These are phyloP conservation scores for Sugiyamaella japonica DNA, from an alignment of 1,139 yeast species.

Conservation along the genomic window DNA sequence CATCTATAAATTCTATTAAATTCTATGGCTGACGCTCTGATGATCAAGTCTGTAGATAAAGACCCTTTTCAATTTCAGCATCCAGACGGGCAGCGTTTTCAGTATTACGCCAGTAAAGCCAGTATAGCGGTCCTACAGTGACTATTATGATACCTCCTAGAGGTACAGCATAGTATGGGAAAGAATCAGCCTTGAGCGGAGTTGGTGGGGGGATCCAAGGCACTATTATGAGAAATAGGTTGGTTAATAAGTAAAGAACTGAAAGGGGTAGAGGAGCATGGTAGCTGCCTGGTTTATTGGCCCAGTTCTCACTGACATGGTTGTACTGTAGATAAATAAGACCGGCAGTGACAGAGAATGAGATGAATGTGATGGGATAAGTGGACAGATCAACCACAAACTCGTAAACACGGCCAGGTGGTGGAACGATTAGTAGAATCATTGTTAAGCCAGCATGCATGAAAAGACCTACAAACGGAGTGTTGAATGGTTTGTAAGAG, in stretches of 20 bases:
- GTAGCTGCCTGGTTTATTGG: slow-evolving; percentile 24
- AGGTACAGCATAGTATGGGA: slow-evolving; percentile 61
- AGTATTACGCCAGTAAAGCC: slow-evolving; percentile 37
- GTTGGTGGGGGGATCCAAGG: slow-evolving; percentile 58
- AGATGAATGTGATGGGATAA: slow-evolving; percentile 69
- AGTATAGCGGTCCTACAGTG: slow-evolving; percentile 49
- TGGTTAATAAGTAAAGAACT: slow-evolving; percentile 49
- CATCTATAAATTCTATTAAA: neutral
- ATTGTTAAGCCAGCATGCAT: slow-evolving; percentile 54
- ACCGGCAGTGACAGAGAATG: slow-evolving; percentile 69
- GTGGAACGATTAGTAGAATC: slow-evolving; percentile 58
- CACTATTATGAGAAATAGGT: slow-evolving; percentile 54
- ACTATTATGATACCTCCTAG: slow-evolving; percentile 53
- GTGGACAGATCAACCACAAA: slow-evolving; percentile 73
- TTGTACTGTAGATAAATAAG: slow-evolving; percentile 63
- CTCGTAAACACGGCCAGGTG: slow-evolving; percentile 77
- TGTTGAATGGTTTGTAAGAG: slow-evolving; percentile 52
- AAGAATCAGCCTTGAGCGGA: slow-evolving; percentile 33
- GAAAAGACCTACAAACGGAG: slow-evolving; percentile 53
- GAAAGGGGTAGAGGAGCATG: slow-evolving; percentile 37
- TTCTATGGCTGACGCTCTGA: no score
- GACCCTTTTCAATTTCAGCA: slow-evolving; percentile 23
- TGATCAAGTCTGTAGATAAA: slow-evolving; percentile 7
- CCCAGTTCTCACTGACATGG: slow-evolving; percentile 55
- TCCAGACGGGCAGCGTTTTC: slow-evolving; percentile 22